phyloP scores from a whole-genome alignment of 805 yeast genomes.

The Metschnikowia kofuensis region DNA sequence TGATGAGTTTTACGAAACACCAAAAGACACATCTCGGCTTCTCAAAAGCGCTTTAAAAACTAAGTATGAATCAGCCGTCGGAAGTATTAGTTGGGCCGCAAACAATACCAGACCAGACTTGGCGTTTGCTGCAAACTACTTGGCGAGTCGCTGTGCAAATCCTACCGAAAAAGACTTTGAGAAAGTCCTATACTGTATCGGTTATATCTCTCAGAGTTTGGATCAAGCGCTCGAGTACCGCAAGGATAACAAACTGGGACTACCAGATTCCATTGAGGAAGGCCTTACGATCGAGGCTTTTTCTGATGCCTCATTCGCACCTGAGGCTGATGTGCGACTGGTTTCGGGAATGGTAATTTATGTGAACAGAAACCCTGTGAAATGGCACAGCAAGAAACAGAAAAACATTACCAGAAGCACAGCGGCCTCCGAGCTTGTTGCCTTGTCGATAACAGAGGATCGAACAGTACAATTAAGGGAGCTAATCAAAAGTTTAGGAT shows the following conservation, averaged over 20 bases:
- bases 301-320: background rate
- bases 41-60: background rate
- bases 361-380: background rate
- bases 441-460: background rate
- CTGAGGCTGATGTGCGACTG: background rate
- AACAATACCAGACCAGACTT: background rate
- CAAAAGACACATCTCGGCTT: background rate
- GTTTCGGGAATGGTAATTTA: background rate
- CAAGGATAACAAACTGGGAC: background rate
- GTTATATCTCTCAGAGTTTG: background rate
- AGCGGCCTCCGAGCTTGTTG: constrained; percentile 1
- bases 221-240: background rate
- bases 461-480: background rate
- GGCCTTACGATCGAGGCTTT: background rate
- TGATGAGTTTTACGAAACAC: background rate
- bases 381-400: background rate
- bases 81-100: background rate
- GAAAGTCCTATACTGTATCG: background rate
- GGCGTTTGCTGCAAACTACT: background rate
- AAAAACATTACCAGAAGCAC: constrained; percentile 3
- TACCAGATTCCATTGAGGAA: no score
- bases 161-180: background rate
- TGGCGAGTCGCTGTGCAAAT: background rate
- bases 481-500: background rate
- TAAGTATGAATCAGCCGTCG: background rate